Evolutionary conservation across 352 stramenopile genomes (phyloP).

Genomic region (Globisporangium emineosum): DNA sequence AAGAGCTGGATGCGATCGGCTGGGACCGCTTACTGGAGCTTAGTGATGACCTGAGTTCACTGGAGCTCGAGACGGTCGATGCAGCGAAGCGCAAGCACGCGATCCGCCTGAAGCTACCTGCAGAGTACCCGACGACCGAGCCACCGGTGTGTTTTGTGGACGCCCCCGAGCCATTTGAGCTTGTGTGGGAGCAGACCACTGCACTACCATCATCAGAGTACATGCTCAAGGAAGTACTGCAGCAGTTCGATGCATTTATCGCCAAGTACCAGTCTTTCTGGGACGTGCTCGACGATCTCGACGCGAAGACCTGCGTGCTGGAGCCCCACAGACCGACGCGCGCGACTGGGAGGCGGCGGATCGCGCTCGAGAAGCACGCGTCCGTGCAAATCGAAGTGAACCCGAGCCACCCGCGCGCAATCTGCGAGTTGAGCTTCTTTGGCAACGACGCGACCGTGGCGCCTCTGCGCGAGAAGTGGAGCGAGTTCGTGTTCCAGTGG

Average conservation of each 20-base stretch:
- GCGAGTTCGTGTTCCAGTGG: conserved; percentile 53
- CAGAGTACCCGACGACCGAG: conserved; percentile 30
- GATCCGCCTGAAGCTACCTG: conserved; percentile 39
- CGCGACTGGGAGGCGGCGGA: conserved; percentile 50
- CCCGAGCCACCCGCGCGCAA: conserved; percentile 28
- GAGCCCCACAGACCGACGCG: conserved; percentile 69
- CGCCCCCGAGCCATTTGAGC: conserved; percentile 46
- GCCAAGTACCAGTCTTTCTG: conserved; percentile 73
- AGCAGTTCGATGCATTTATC: background rate
- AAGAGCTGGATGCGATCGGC: conserved; percentile 56
- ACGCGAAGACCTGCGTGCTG: conserved; percentile 69
- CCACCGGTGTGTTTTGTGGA: conserved; percentile 46
- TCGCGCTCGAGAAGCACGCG: conserved; percentile 63
- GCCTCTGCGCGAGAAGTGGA: conserved; percentile 57
- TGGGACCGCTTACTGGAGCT: conserved; percentile 53
- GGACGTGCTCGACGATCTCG: conserved; percentile 72
- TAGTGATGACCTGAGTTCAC: conserved; percentile 47
- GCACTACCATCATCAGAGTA: background rate
- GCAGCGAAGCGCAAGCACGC: conserved; percentile 34
- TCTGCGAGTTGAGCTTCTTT: conserved; percentile 76
- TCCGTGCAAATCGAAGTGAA: conserved; percentile 78
- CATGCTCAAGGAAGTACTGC: conserved; percentile 21
- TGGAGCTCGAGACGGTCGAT: conserved; percentile 57
- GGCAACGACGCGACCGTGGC: conserved; percentile 58
- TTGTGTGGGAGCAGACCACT: conserved; percentile 2